Conservation (phyloP, 257 asterid genomes). For the Solanum corneliomulleri region DNA sequence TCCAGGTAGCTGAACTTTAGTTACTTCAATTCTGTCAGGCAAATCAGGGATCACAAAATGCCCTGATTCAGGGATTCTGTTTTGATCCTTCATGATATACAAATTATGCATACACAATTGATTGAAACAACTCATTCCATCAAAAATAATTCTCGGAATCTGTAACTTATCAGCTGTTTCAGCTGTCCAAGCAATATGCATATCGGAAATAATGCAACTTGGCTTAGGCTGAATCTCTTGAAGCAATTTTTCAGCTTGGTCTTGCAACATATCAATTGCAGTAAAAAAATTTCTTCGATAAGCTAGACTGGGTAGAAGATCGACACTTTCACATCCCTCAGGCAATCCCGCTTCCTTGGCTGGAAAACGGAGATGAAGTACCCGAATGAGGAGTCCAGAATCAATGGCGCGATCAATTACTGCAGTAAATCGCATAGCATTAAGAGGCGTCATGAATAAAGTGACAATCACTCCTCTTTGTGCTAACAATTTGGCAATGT, state of each 20-base stretch:
- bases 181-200: not conserved
- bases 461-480: not conserved
- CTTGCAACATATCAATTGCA: not conserved
- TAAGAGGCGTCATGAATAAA: not conserved
- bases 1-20: not conserved
- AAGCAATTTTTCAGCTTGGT: not conserved
- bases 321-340: not conserved
- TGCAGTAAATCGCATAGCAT: not conserved
- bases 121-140: not conserved
- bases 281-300: not conserved
- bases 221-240: not conserved
- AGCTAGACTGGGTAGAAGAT: not conserved
- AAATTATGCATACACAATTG: not conserved
- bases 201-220: not conserved
- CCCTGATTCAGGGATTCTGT: not conserved
- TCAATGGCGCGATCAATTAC: not conserved
- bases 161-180: not conserved
- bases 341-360: not conserved
- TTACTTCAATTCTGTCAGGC: not conserved
- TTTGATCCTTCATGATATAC: not conserved
- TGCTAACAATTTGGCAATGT: not conserved
- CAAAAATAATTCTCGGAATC: not conserved
- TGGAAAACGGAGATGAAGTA: not conserved
- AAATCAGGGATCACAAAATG: not conserved
- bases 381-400: not conserved